A percentile compares a stretch with the other conserved stretches of the same genome.
phyloP scores from a whole-genome alignment of 2,329 filamentous ascomycete species.

The Phyllosticta citrichinensis region DNA sequence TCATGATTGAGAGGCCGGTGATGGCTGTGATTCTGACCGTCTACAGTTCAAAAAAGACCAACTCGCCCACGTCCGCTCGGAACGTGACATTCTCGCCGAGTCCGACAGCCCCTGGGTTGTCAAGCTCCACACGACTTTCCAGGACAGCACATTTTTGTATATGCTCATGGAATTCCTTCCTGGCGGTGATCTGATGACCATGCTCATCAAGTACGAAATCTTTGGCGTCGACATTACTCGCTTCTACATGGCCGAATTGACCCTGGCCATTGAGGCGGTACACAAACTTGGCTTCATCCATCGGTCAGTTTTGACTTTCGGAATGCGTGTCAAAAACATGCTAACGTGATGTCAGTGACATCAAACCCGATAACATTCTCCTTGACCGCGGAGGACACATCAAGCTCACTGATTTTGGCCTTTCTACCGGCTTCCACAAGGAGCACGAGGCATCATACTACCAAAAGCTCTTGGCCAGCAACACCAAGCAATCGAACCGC shows the following conservation, averaged over 20 bases:
- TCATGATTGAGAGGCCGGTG: not conserved
- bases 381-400: conserved; percentile 93
- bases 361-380: conserved; percentile 98
- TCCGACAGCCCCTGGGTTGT: conserved; percentile 99
- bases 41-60: conserved; percentile 87
- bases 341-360: conserved; percentile 56
- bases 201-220: conserved; percentile 99
- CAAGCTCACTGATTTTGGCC: conserved; percentile 94
- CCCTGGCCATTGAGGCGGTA: conserved; percentile 95
- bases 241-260: conserved; percentile 98
- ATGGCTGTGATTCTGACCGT: not conserved
- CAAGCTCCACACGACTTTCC: conserved; percentile 96
- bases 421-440: conserved; percentile 96
- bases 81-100: conserved; percentile 94
- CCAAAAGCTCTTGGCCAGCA: conserved; percentile 80
- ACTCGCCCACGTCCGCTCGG: conserved; percentile 89
- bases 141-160: conserved; percentile 92
- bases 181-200: conserved; percentile 97
- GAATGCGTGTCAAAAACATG: not conserved
- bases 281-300: conserved; percentile 98
- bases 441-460: conserved; percentile 98
- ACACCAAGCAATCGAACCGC: conserved; percentile 33
- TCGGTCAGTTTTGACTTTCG: conserved; percentile 52
- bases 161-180: conserved; percentile 99
- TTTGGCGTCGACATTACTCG: conserved; percentile 98